Base-by-base conservation (phyloP, 163 green algal species). In the Coccomyxa subellipsoidea region DNA sequence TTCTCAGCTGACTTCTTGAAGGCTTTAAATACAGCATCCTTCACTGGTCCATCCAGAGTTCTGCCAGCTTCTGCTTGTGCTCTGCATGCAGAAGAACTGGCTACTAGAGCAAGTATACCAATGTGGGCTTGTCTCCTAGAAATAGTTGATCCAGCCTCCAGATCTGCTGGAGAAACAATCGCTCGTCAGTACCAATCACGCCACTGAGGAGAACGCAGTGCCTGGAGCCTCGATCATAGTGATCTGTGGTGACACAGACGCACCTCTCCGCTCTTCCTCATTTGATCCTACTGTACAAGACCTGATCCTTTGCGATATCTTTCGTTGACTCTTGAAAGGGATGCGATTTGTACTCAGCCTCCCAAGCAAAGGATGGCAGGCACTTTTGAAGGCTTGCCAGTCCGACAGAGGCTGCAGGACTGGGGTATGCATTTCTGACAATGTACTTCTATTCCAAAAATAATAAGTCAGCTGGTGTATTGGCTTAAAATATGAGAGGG, bases 1-100 rank as follows among this genome's bases (percentile, higher is more conserved):
- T 81, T 81, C 25, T 34, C 47, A n/a, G 77, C 77, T 53, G 47
- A 32, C 77, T 81, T 72, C 29, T 72, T 34, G 54, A 81, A 72
- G 40, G 77, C 77, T 2, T 38, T 25, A n/a, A 53, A 18, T 32
- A 81, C 40, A 47, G 40, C 77, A n/a, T 40, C 40, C 23, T 66
- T 38, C 18, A 80, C 75, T 29, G 40, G 32, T 7, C 37, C 75
- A 35, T 80, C 37, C 2, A 77, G 66, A 59, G 47, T 12, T 59
- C 47, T 59, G 3, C 47, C 47, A 18, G 4, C 23, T 59, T 59
- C 15, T 12, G 47, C 47, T 59, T 59, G 47, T 59, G 47, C 47
- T 59, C 23, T 12, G 47, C 47, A 2, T 59, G 47, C 47, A 21
- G 47, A 27, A 59, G 47, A 27, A 18, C 47, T 59, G 47, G 47